Evolutionary conservation across 129 eudicot species (phyloP).

Genomic region (Heracleum sosnowskyi): DNA sequence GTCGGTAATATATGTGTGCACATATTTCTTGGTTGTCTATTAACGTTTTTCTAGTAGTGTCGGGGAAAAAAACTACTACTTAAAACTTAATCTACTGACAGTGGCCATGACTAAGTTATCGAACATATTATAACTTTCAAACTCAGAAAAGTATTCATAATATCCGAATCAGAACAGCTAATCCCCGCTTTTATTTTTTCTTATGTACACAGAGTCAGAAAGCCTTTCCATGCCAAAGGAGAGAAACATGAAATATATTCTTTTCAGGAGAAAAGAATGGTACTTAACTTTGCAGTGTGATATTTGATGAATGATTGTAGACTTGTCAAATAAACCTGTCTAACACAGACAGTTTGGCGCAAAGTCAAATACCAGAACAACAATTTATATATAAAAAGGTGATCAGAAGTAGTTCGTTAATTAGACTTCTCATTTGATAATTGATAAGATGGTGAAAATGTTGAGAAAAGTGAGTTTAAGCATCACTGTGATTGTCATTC

Average conservation of each 20-base stretch:
- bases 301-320: not conserved
- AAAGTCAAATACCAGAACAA: not conserved
- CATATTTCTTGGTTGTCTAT: too few species aligned
- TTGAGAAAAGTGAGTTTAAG: not conserved
- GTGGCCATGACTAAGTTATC: not conserved
- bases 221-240: not conserved
- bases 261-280: not conserved
- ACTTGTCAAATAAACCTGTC: not conserved
- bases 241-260: not conserved
- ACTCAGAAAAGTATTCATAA: not conserved
- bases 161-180: not conserved
- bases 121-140: not conserved
- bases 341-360: not conserved
- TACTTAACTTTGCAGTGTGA: not conserved
- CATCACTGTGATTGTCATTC: not conserved
- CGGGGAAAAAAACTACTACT: too few species aligned
- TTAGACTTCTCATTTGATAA: not conserved
- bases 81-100: not conserved
- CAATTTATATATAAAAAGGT: not conserved
- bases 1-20: too few species aligned
- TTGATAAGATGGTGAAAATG: not conserved
- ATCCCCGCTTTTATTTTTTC: not conserved
- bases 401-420: not conserved
- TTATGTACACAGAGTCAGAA: not conserved
- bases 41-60: too few species aligned